Evolutionary conservation across 1,284 basidiomycete genomes (phyloP).

Genomic region (Tilletia indica): DNA sequence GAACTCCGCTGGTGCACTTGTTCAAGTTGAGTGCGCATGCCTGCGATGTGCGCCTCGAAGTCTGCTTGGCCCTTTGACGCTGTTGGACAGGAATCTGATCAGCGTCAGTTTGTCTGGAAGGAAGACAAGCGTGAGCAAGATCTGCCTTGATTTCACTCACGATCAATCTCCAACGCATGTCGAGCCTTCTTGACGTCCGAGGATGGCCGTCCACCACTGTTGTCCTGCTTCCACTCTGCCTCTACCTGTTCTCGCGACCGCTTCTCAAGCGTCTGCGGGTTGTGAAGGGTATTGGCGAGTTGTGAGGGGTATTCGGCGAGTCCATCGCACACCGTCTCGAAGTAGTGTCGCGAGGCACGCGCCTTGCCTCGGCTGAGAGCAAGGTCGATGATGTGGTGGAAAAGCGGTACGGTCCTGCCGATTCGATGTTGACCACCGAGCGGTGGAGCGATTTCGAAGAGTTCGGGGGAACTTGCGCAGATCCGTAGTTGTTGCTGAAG

Average conservation of each 20-base stretch:
- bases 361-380: conserved; percentile 97
- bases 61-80: not conserved
- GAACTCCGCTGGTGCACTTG: conserved; percentile 33
- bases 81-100: not conserved
- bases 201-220: conserved; percentile 12
- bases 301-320: conserved; percentile 93
- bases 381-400: conserved; percentile 98
- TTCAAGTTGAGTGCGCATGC: conserved; percentile 26
- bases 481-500: conserved; percentile 99
- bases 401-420: conserved; percentile 95
- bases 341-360: conserved; percentile 95
- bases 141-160: not conserved
- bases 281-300: too few relatives aligned
- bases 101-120: not conserved
- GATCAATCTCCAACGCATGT: not conserved
- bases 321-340: conserved; percentile 88
- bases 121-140: not conserved
- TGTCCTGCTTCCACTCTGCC: conserved; percentile 39
- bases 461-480: conserved; percentile 90
- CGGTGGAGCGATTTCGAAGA: conserved; percentile 94
- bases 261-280: conserved; percentile 81
- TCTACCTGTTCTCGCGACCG: conserved; percentile 63
- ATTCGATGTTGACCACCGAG: conserved; percentile 97
- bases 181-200: conserved; percentile 15
- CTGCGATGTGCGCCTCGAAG: not conserved